phyloP scores from a whole-genome alignment of 306 rosid genomes.

The Spatholobus suberectus region DNA sequence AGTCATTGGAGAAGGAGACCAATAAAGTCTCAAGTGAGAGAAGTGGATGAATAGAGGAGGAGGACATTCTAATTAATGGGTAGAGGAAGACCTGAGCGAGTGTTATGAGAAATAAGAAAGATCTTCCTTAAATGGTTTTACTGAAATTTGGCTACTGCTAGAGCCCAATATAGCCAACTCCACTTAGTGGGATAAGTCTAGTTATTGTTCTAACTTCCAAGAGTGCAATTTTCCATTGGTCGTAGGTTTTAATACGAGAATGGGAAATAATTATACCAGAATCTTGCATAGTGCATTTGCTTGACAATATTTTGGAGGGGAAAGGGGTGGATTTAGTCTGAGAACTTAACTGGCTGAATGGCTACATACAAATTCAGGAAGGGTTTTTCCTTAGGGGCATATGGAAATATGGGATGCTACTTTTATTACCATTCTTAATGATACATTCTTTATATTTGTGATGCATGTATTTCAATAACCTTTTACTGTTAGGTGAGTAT shows the following conservation, averaged over 20 bases:
- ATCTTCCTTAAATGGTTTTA: not conserved
- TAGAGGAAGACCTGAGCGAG: slow-evolving; percentile 3
- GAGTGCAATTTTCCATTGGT: not conserved
- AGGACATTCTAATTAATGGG: not conserved
- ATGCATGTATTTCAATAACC: not conserved
- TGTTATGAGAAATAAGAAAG: not conserved
- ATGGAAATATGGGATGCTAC: not conserved
- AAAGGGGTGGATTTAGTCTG: not conserved
- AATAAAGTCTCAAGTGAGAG: not conserved
- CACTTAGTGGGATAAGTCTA: not conserved
- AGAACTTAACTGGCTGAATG: not conserved
- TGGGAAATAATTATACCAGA: slow-evolving; percentile 6
- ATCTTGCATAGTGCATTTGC: not conserved
- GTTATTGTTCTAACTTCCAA: not conserved
- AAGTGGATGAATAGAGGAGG: slow-evolving; percentile 14
- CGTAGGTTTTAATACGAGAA: slow-evolving; percentile 1
- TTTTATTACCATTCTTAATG: slow-evolving; percentile 10
- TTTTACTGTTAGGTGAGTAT: not conserved
- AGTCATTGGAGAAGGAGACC: not conserved
- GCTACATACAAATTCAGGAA: not conserved
- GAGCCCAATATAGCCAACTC: not conserved
- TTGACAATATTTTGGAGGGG: not conserved
- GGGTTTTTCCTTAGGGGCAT: not conserved
- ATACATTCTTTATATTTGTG: not conserved
- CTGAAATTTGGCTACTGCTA: not conserved